Conservation (phyloP, 345 rosid genomes). For the Dovyalis caffra region DNA sequence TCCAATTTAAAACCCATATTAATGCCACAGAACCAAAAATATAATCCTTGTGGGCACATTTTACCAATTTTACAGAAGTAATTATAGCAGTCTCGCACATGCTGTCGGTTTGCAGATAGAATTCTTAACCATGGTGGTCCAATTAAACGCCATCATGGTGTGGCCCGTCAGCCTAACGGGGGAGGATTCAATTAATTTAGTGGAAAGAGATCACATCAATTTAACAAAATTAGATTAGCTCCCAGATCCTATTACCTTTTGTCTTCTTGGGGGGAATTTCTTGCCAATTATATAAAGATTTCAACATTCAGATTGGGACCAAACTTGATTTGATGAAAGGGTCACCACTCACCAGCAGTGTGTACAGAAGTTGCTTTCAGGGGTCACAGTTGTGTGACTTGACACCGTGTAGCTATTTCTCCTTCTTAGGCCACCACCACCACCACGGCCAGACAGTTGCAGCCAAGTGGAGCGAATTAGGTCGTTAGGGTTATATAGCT, state of each 20-base stretch:
- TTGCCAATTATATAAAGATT: constrained; percentile 5
- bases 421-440: too few relatives aligned
- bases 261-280: background rate
- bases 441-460: too few relatives aligned
- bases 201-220: constrained; percentile 15
- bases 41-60: background rate
- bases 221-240: constrained; percentile 5
- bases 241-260: background rate
- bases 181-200: constrained; percentile 2
- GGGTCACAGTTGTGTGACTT: background rate
- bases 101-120: constrained; percentile 12
- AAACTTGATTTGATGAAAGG: too few relatives aligned
- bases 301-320: background rate
- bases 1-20: too few relatives aligned
- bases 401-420: too few relatives aligned
- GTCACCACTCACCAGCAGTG: background rate
- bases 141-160: background rate
- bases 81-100: constrained; percentile 15
- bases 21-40: background rate
- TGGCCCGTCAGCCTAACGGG: constrained; percentile 11
- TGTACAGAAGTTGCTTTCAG: background rate
- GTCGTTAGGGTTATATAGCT: too few relatives aligned
- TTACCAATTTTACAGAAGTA: background rate
- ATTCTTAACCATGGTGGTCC: constrained; percentile 28
- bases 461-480: too few relatives aligned